Conservation (phyloP, 1,284 basidiomycete genomes). For the Marasmius tenuissimus region DNA sequence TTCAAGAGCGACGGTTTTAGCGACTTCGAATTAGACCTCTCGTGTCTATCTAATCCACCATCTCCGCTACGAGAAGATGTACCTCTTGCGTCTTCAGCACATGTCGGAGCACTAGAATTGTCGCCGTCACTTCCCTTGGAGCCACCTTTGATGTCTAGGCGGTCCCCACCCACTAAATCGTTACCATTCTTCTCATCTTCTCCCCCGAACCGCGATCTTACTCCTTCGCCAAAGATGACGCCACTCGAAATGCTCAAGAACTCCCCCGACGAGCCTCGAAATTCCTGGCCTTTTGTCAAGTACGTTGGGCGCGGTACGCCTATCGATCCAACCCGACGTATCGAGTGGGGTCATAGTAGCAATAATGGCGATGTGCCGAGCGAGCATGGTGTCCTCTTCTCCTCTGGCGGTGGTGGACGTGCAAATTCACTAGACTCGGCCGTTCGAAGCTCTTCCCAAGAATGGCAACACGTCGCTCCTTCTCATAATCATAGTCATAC, state of each 20-base stretch:
- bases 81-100: conserved; percentile 11
- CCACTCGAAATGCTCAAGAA: neutral
- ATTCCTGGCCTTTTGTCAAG: conserved; percentile 40
- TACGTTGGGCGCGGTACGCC: conserved; percentile 49
- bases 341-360: conserved; percentile 39
- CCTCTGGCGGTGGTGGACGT: conserved; percentile 21
- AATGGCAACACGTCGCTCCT: conserved; percentile 34
- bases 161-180: neutral
- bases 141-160: too few species aligned
- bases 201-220: conserved; percentile 26
- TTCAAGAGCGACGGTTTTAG: conserved; percentile 34
- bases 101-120: neutral
- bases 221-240: conserved; percentile 17
- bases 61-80: conserved; percentile 25
- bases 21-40: conserved; percentile 43
- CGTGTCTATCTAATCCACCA: conserved; percentile 36
- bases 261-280: conserved; percentile 27
- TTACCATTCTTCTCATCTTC: conserved; percentile 28
- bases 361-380: conserved; percentile 22
- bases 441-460: conserved; percentile 25
- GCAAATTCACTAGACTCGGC: conserved; percentile 40
- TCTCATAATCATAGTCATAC: conserved; percentile 5
- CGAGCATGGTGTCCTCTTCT: conserved; percentile 43
- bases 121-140: conserved; percentile 23
- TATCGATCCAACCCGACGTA: conserved; percentile 38